A percentile compares a stretch with the other conserved stretches of the same genome.
phyloP scores from a whole-genome alignment of 257 asterid genomes.

The Nicotiana benthamiana region DNA sequence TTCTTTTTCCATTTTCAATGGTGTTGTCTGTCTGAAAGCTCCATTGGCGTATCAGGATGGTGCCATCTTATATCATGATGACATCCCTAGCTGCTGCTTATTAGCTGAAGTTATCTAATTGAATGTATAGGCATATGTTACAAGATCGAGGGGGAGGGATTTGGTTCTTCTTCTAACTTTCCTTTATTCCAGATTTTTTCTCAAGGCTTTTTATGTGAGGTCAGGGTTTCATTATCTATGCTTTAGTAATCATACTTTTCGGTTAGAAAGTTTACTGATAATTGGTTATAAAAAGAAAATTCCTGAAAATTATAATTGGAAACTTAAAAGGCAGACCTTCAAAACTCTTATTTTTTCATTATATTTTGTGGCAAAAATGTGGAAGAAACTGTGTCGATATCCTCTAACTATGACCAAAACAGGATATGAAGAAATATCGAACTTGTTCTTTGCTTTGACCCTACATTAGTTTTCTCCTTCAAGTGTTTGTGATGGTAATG shows the following conservation, averaged over 20 bases:
- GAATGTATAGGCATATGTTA: not conserved
- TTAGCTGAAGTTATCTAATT: not conserved
- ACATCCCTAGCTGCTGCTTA: not conserved
- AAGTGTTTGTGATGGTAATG: constrained; percentile 22
- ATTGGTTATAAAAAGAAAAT: not conserved
- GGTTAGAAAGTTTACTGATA: not conserved
- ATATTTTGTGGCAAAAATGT: not conserved
- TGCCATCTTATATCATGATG: not conserved
- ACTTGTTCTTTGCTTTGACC: not conserved
- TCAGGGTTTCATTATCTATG: not conserved
- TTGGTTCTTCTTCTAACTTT: not conserved
- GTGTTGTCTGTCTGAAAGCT: not conserved
- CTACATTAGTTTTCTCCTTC: not conserved
- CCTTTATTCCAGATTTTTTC: not conserved
- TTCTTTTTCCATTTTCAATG: not conserved
- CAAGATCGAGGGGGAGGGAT: not conserved
- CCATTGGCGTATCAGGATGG: not conserved
- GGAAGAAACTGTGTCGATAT: not conserved
- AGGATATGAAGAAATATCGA: not conserved
- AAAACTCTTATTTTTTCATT: not conserved
- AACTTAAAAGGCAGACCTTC: not conserved
- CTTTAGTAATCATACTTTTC: not conserved
- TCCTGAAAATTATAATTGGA: not conserved
- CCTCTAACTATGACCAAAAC: not conserved
- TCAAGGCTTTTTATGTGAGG: not conserved